Evolutionary conservation across 257 asterid genomes (phyloP).

Genomic region (Catharanthus roseus): DNA sequence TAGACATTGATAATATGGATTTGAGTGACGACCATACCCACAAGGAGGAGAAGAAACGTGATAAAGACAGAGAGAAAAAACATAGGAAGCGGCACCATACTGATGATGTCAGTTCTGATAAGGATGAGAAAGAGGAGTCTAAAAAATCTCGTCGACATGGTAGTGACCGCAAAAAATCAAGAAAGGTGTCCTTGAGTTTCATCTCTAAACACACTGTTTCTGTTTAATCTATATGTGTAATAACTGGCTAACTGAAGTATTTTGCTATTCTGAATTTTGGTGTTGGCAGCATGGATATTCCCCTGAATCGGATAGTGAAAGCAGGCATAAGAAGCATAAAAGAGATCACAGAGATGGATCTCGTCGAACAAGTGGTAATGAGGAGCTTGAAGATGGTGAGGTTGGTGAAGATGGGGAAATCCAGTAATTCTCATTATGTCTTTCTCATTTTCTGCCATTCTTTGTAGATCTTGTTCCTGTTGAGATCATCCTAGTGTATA

Average conservation of each 20-base stretch:
- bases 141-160: conserved; percentile 81
- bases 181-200: conserved; percentile 50
- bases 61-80: conserved; percentile 75
- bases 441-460: background rate
- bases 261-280: background rate
- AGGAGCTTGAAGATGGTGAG: conserved; percentile 99
- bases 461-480: background rate
- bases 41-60: conserved; percentile 76
- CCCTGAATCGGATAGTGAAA: conserved; percentile 88
- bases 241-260: background rate
- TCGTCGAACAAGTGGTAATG: conserved; percentile 52
- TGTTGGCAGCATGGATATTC: conserved; percentile 68
- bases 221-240: conserved; percentile 2
- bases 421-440: conserved; percentile 37
- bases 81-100: conserved; percentile 84
- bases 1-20: conserved; percentile 52
- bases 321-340: conserved; percentile 68
- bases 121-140: conserved; percentile 78
- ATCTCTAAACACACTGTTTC: background rate
- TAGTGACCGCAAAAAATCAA: conserved; percentile 90
- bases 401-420: conserved; percentile 98
- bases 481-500: background rate
- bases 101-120: conserved; percentile 80
- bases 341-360: conserved; percentile 67
- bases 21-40: conserved; percentile 43